phyloP scores from a whole-genome alignment of 371 early-diverging fungal genomes.

The Actinomortierella wolfii region DNA sequence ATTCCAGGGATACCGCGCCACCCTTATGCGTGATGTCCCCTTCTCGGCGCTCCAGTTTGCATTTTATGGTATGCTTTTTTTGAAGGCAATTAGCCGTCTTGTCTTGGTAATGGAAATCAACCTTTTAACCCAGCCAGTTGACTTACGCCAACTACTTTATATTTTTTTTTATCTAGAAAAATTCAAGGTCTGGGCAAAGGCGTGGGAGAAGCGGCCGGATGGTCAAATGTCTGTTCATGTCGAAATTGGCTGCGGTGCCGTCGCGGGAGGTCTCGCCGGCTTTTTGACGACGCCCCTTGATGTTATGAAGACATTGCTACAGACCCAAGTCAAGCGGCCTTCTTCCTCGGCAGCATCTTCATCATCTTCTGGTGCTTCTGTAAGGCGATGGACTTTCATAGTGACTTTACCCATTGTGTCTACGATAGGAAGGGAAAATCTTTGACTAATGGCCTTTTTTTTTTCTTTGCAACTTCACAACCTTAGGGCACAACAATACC shows the following conservation, averaged over 20 bases:
- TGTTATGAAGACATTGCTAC: conserved; percentile 71
- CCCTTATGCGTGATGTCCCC: conserved; percentile 72
- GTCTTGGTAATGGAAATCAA: neutral
- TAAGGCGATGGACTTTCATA: no score
- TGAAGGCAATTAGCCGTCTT: neutral
- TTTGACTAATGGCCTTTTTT: no score
- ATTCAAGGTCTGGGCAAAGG: conserved; percentile 44
- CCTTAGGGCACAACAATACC: conserved; percentile 14
- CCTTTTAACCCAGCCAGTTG: neutral
- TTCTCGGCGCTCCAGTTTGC: conserved; percentile 78
- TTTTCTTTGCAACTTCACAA: no score
- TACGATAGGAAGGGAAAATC: no score
- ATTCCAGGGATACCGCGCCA: conserved; percentile 72
- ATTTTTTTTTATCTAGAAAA: conserved; percentile 34
- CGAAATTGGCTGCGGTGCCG: conserved; percentile 62
- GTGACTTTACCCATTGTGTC: no score
- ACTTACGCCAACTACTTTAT: no score
- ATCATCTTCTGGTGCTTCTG: neutral
- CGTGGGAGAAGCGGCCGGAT: conserved; percentile 42
- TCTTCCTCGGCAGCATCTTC: conserved; percentile 17
- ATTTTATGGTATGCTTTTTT: conserved; percentile 58
- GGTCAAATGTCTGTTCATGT: conserved; percentile 52
- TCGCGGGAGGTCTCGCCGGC: conserved; percentile 74
- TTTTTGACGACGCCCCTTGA: conserved; percentile 73
- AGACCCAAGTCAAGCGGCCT: conserved; percentile 61